phyloP scores from a whole-genome alignment of 306 rosid species.

The Cicer pinnatifidum region DNA sequence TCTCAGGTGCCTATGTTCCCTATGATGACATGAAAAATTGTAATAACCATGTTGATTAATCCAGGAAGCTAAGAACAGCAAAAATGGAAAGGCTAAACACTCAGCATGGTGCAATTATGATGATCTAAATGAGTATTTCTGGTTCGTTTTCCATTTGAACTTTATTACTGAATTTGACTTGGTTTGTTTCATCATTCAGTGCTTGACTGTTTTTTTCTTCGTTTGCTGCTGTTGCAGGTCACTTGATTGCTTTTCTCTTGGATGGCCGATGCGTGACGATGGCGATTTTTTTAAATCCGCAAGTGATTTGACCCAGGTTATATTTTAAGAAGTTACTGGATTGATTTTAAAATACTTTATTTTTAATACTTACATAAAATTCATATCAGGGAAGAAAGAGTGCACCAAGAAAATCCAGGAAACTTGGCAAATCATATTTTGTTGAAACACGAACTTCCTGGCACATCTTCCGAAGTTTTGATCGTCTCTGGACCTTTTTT shows the following conservation, averaged over 20 bases:
- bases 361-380: slow-evolving; percentile 37
- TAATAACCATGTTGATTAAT: slow-evolving; percentile 38
- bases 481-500: slow-evolving; percentile 94
- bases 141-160: slow-evolving; percentile 61
- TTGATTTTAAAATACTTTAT: slow-evolving; percentile 28
- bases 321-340: slow-evolving; percentile 36
- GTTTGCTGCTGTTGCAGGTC: slow-evolving; percentile 62
- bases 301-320: slow-evolving; percentile 61
- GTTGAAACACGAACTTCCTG: slow-evolving; percentile 86
- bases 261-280: slow-evolving; percentile 99
- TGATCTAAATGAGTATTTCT: slow-evolving; percentile 95
- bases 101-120: slow-evolving; percentile 93
- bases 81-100: slow-evolving; percentile 80
- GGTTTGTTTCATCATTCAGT: slow-evolving; percentile 32
- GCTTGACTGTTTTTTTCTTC: slow-evolving; percentile 11
- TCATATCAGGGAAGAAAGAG: slow-evolving; percentile 70
- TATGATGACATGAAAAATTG: slow-evolving; percentile 26
- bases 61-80: slow-evolving; percentile 78
- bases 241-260: slow-evolving; percentile 91
- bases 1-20: slow-evolving; percentile 40
- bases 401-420: slow-evolving; percentile 57
- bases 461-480: slow-evolving; percentile 94
- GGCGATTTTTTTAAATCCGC: slow-evolving; percentile 90
- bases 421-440: slow-evolving; percentile 85
- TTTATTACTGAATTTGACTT: slow-evolving; percentile 41